Conservation (phyloP, 257 asterid genomes). For the Solanum sitiens region DNA sequence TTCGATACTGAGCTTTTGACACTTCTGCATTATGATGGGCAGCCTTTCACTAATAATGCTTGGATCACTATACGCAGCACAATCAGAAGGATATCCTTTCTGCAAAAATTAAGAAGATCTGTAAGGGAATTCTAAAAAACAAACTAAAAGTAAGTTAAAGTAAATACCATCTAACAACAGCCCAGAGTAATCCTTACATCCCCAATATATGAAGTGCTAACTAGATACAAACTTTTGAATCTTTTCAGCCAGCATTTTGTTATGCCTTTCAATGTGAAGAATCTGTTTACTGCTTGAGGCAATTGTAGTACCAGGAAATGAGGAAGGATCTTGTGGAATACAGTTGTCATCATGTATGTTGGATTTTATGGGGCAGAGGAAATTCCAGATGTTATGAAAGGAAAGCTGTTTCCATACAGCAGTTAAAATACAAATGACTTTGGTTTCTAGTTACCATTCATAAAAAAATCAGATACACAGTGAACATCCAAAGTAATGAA, state of each 20-base stretch:
- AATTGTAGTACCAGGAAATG: background rate
- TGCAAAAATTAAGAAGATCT: slow-evolving; percentile 24
- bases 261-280: background rate
- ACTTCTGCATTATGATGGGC: slow-evolving; percentile 56
- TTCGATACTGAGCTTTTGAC: slow-evolving; percentile 63
- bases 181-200: background rate
- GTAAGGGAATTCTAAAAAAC: background rate
- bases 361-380: background rate
- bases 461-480: background rate
- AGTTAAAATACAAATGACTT: background rate
- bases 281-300: background rate
- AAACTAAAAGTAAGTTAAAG: background rate
- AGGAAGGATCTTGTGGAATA: background rate
- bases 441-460: background rate
- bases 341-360: background rate
- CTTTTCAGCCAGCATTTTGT: background rate
- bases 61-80: slow-evolving; percentile 89
- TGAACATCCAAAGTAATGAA: background rate
- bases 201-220: background rate
- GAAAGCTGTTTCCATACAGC: background rate
- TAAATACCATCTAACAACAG: background rate
- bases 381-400: background rate
- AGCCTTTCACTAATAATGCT: slow-evolving; percentile 71
- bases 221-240: background rate
- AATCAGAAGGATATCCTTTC: slow-evolving; percentile 85